A percentile compares a stretch with the other conserved stretches of the same genome.
Evolutionary conservation across 768 basidiomycete species (phyloP).

Genomic region (Pleurotus pulmonarius): DNA sequence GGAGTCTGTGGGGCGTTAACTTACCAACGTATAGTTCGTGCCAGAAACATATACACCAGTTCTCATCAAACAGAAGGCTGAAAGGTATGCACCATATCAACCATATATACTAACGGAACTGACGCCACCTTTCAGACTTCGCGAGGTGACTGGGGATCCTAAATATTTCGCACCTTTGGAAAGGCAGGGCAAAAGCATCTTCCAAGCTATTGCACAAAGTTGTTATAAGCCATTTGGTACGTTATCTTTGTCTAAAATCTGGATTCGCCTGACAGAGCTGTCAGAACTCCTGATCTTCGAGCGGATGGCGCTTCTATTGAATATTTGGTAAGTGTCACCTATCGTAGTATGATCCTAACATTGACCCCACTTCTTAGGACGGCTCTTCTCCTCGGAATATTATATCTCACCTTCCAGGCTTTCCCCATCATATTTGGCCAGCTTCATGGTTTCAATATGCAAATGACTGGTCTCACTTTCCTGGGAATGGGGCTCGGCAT

Average conservation of each 20-base stretch:
- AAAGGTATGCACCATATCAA: constrained; percentile 7
- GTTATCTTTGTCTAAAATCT: constrained; percentile 17
- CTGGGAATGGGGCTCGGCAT: constrained; percentile 61
- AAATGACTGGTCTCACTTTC: constrained; percentile 53
- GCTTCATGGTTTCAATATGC: constrained; percentile 44
- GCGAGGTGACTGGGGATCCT: constrained; percentile 50
- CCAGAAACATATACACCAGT: constrained; percentile 72
- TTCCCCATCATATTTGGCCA: constrained; percentile 50
- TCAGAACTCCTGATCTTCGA: constrained; percentile 62
- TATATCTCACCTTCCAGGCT: constrained; percentile 65
- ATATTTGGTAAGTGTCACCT: constrained; percentile 56
- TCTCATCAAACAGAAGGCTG: constrained; percentile 58
- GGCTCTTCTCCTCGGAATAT: constrained; percentile 52
- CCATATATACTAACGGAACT: neutral
- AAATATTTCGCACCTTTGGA: constrained; percentile 63
- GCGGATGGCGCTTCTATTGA: constrained; percentile 69
- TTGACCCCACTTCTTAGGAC: constrained; percentile 41
- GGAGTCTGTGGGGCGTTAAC: neutral
- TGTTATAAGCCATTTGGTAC: constrained; percentile 71
- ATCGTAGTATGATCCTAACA: constrained; percentile 41
- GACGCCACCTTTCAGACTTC: constrained; percentile 32
- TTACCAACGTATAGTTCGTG: constrained; percentile 38
- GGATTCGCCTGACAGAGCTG: neutral
- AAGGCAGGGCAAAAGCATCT: constrained; percentile 37
- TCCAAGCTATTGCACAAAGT: constrained; percentile 47